Evolutionary conservation across 495 filamentous ascomycete genomes (phyloP).

Genomic region (Chlorociboria aeruginascens): DNA sequence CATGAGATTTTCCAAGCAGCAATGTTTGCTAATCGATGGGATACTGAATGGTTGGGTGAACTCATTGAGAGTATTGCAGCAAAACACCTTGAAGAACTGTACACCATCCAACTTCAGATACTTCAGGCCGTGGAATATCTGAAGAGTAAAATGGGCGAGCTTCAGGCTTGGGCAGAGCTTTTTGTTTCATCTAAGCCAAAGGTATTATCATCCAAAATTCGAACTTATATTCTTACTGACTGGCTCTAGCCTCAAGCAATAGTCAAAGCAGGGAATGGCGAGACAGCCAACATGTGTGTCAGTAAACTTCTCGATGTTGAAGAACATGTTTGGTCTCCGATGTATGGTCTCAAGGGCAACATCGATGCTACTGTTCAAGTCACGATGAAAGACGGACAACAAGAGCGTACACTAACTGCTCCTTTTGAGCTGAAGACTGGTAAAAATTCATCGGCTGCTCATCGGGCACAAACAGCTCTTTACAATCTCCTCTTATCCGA

Average conservation of each 20-base stretch:
- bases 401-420: conserved; percentile 60
- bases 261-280: conserved; percentile 68
- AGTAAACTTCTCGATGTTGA: conserved; percentile 93
- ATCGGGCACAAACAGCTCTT: conserved; percentile 86
- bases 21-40: conserved; percentile 74
- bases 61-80: conserved; percentile 52
- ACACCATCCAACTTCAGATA: conserved; percentile 65
- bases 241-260: conserved; percentile 46
- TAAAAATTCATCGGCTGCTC: conserved; percentile 59
- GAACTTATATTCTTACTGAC: conserved; percentile 7
- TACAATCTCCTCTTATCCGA: conserved; percentile 91
- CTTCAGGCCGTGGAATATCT: conserved; percentile 63
- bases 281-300: conserved; percentile 64
- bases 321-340: conserved; percentile 94
- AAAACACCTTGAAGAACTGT: conserved; percentile 73
- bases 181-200: conserved; percentile 66
- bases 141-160: conserved; percentile 60
- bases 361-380: conserved; percentile 97
- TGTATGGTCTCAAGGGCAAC: conserved; percentile 94
- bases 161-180: conserved; percentile 69
- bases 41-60: conserved; percentile 45
- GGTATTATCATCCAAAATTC: conserved; percentile 29
- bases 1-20: conserved; percentile 93
- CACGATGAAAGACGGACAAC: conserved; percentile 54
- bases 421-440: conserved; percentile 95